Evolutionary conservation across 345 rosid species (phyloP).

Genomic region (Pelargonium nanum): DNA sequence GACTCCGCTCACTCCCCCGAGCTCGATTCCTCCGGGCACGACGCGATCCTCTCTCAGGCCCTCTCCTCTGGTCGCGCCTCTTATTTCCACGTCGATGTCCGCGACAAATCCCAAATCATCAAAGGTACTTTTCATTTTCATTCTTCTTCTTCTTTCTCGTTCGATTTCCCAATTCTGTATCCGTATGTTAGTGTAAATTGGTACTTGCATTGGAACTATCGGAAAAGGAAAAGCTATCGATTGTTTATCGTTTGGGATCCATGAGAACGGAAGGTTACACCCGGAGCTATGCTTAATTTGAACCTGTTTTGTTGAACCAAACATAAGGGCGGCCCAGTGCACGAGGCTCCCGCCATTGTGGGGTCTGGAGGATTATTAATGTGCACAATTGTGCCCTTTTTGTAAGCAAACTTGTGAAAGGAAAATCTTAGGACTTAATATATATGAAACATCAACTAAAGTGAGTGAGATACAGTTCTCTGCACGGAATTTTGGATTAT

Average conservation of each 20-base stretch:
- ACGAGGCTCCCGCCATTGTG: too few species aligned
- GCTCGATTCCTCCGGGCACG: constrained; percentile 36
- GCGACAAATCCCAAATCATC: constrained; percentile 43
- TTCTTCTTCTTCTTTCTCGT: not conserved
- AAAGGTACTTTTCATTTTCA: constrained; percentile 34
- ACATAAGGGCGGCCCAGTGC: too few species aligned
- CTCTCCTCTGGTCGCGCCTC: constrained; percentile 62
- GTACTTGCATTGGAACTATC: too few species aligned
- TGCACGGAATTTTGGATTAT: not conserved
- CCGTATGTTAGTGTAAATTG: too few species aligned
- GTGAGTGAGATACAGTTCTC: not conserved
- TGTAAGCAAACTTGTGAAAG: not conserved
- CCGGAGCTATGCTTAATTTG: not conserved
- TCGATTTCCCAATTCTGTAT: not conserved
- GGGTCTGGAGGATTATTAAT: not conserved
- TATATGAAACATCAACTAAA: too few species aligned
- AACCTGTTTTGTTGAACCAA: not conserved
- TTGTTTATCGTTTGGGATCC: not conserved
- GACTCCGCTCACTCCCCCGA: constrained; percentile 44
- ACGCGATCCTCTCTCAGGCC: constrained; percentile 47
- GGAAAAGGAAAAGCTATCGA: not conserved
- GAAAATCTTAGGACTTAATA: not conserved
- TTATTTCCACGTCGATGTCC: constrained; percentile 55
- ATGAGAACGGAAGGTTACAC: not conserved
- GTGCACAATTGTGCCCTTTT: too few species aligned